Conservation (phyloP, 2,329 filamentous ascomycete species). For the Esteya vermicola region DNA sequence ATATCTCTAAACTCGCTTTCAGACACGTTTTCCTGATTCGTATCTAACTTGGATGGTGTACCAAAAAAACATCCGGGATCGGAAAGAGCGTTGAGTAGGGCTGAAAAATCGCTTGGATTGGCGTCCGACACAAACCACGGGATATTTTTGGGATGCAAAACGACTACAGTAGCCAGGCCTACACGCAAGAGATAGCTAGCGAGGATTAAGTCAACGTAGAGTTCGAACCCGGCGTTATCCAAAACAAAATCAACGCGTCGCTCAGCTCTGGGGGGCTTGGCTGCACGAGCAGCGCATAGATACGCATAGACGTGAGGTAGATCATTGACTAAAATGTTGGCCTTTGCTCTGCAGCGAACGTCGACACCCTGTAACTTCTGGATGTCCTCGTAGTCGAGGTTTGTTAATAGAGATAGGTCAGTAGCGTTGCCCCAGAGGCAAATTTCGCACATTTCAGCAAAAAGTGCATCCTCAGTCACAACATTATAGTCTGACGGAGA, state of each 20-base stretch:
- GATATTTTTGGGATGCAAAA: conserved; percentile 86
- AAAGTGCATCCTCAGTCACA: conserved; percentile 63
- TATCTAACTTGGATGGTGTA: conserved; percentile 51
- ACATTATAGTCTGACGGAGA: conserved; percentile 48
- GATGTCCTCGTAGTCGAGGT: conserved; percentile 86
- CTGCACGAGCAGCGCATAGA: conserved; percentile 11
- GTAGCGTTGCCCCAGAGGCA: conserved; percentile 97
- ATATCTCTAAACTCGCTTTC: conserved; percentile 55
- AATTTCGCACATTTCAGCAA: conserved; percentile 89
- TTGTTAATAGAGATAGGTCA: conserved; percentile 80
- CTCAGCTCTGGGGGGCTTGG: conserved; percentile 25
- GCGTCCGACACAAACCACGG: conserved; percentile 99
- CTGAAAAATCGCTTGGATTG: conserved; percentile 67
- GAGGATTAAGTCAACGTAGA: conserved; percentile 87
- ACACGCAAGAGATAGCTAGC: conserved; percentile 79
- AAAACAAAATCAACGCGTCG: conserved; percentile 85
- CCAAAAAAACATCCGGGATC: conserved; percentile 69
- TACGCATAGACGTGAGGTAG: conserved; percentile 29
- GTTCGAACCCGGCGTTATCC: conserved; percentile 93
- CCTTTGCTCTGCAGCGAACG: conserved; percentile 72
- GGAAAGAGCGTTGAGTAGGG: conserved; percentile 68
- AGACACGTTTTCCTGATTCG: conserved; percentile 43
- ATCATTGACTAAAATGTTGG: conserved; percentile 87
- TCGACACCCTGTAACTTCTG: conserved; percentile 87
- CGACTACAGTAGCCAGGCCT: conserved; percentile 70